Percentiles rank a stretch among this genome's conserved stretches.
Conservation (phyloP, 1,284 basidiomycete species). For the Cystobasidium slooffiae region DNA sequence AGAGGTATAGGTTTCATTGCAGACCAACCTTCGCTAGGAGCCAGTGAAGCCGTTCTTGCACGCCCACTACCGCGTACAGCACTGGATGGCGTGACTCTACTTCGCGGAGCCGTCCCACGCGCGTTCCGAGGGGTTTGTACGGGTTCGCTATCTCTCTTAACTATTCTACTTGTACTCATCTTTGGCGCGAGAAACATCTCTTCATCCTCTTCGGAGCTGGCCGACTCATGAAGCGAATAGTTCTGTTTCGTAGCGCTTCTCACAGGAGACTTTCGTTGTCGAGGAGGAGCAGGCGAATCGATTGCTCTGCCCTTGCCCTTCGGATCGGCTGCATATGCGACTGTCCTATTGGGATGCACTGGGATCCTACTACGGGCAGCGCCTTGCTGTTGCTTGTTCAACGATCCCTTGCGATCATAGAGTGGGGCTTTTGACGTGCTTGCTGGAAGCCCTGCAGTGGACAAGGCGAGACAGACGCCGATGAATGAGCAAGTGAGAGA, state of each 20-base stretch:
- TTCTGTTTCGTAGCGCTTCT: constrained; percentile 12
- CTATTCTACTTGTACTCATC: background rate
- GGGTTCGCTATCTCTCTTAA: background rate
- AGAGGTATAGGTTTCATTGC: constrained; percentile 35
- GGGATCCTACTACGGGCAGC: background rate
- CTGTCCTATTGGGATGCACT: background rate
- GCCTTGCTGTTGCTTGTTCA: constrained; percentile 1
- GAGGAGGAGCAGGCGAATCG: background rate
- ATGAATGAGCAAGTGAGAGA: background rate
- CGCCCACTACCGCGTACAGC: background rate
- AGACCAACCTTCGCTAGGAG: constrained; percentile 11
- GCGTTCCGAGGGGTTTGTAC: constrained; percentile 14
- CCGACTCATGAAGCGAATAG: constrained; percentile 16
- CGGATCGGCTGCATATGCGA: background rate
- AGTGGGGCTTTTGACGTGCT: background rate
- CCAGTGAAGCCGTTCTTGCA: constrained; percentile 15
- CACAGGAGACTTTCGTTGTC: background rate
- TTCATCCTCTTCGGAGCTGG: constrained; percentile 11
- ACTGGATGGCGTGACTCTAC: background rate
- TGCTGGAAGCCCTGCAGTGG: background rate
- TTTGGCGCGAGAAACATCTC: constrained; percentile 9
- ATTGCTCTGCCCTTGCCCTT: constrained; percentile 22
- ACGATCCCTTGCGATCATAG: constrained; percentile 9
- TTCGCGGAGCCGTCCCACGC: background rate
- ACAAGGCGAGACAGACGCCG: background rate